Evolutionary conservation across 768 basidiomycete species (phyloP), one percentile per base, ranked within the genome.

Genomic region (Pleurotus tuoliensis): DNA sequence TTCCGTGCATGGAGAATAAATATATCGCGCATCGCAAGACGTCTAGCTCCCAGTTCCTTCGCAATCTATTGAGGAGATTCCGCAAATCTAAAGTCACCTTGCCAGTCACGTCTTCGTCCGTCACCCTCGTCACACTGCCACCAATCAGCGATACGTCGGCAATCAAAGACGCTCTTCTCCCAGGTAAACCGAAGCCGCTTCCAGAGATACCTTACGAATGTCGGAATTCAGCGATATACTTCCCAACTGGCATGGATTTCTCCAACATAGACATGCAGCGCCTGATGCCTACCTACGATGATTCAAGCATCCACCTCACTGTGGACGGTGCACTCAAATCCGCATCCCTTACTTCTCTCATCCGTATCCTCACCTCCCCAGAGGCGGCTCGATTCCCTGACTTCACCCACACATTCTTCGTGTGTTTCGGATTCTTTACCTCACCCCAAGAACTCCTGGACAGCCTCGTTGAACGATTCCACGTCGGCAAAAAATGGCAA

Each of bases 351-450:
- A 62, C 69, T 12, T 76, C 76, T 38, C 70, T 82, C 54, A 68
- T 82, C 39, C 71, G 72, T 37, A 71, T 81, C 18, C 68, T 82
- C 57, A 79, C 80, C 1, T 76, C 76, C 2, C 71, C 73, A 40
- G 70, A 76, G 40, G 63, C 63, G 7, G 59, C 74, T 15, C 56
- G 59, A 22, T 78, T 84, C 56, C 65, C 69, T 52, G 67, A 78
- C 39, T 66, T 88, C 68, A 63, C 70, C 58, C 67, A 78, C 58
- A 67, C 81, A 1, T 88, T 92, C 71, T 85, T 89, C 69, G 69
- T 83, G n/a, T 83, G 80, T 51, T 92, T 90, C 70, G 83, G 88
- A 24, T 78, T 83, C 58, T 90, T 88, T 72, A 78, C 81, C 12
- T 74, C 76, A 0, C 78, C 89, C 0, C 24, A 44, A 13, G 72